Conservation (phyloP, 108 stramenopile species). For the Heterococcus sp. region DNA sequence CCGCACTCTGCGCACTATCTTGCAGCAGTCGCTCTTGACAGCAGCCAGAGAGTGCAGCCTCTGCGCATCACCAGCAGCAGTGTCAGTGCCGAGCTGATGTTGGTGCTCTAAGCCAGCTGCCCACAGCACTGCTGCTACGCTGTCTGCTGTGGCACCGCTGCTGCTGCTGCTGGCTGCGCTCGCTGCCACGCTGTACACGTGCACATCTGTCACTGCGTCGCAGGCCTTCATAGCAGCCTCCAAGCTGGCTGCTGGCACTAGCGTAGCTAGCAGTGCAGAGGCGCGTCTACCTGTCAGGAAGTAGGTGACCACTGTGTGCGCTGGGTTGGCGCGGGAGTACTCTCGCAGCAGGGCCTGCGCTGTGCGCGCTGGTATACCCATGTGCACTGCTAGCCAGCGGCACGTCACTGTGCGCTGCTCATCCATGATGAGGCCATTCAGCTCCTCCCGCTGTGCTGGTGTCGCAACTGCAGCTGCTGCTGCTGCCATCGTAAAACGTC, state of each 20-base stretch:
- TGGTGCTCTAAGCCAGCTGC: background rate
- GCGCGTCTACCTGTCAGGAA: background rate
- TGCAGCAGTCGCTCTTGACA: background rate
- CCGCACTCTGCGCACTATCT: too few relatives aligned
- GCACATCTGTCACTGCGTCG: background rate
- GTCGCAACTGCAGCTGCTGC: too few relatives aligned
- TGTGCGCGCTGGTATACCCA: background rate
- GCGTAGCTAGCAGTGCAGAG: background rate
- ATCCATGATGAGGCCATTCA: background rate
- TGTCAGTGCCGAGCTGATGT: background rate
- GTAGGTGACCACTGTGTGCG: background rate
- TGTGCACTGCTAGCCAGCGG: background rate
- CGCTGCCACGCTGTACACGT: background rate
- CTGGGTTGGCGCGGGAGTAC: background rate
- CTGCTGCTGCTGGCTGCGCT: too few relatives aligned
- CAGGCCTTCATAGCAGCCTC: background rate
- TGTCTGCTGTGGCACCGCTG: background rate
- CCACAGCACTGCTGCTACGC: background rate
- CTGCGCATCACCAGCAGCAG: background rate
- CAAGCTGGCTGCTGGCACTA: background rate
- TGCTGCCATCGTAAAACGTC: too few relatives aligned
- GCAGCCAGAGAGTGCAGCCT: background rate
- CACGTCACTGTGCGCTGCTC: background rate
- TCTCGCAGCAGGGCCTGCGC: background rate
- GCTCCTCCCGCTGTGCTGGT: too few relatives aligned